These are phyloP conservation scores for Hypomyces rosellus DNA, from an alignment of 2,329 filamentous ascomycete genomes.

Conservation along the genomic window DNA sequence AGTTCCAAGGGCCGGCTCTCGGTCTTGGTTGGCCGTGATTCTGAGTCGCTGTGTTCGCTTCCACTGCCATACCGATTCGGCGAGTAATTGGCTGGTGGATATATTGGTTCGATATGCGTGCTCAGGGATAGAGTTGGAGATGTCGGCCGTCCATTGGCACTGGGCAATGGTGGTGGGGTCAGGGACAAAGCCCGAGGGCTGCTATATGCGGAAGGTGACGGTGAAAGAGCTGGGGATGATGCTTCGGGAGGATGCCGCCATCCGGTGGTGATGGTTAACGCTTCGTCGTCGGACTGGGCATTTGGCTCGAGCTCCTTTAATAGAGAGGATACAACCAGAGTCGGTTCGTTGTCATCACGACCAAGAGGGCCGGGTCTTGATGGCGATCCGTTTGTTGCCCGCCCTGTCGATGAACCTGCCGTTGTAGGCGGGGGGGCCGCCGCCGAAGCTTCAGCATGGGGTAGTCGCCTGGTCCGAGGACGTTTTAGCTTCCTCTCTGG, in stretches of 20 bases:
- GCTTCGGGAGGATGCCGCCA: slow-evolving; percentile 29
- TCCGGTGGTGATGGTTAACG: slow-evolving; percentile 18
- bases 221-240: slow-evolving; percentile 60
- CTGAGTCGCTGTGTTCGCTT: slow-evolving; percentile 42
- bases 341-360: slow-evolving; percentile 49
- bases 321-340: slow-evolving; percentile 79
- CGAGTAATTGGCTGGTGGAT: slow-evolving; percentile 69
- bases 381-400: slow-evolving; percentile 17
- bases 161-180: slow-evolving; percentile 62
- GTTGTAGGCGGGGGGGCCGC: slow-evolving; percentile 30
- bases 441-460: slow-evolving; percentile 41
- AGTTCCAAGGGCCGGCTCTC: slow-evolving; percentile 39
- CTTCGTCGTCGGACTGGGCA: slow-evolving; percentile 52
- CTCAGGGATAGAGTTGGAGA: slow-evolving; percentile 63
- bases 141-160: slow-evolving; percentile 46
- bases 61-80: slow-evolving; percentile 41
- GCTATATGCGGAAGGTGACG: slow-evolving; percentile 56
- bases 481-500: slow-evolving; percentile 82
- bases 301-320: slow-evolving; percentile 79
- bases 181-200: slow-evolving; percentile 61
- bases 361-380: slow-evolving; percentile 18
- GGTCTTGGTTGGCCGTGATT: slow-evolving; percentile 24
- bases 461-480: slow-evolving; percentile 68
- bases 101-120: slow-evolving; percentile 66
- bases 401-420: slow-evolving; percentile 22